Percentiles rank a stretch among this genome's conserved stretches.
These are phyloP conservation scores for Lactuca sativa DNA, from an alignment of 129 eudicot species.

Conservation along the genomic window DNA sequence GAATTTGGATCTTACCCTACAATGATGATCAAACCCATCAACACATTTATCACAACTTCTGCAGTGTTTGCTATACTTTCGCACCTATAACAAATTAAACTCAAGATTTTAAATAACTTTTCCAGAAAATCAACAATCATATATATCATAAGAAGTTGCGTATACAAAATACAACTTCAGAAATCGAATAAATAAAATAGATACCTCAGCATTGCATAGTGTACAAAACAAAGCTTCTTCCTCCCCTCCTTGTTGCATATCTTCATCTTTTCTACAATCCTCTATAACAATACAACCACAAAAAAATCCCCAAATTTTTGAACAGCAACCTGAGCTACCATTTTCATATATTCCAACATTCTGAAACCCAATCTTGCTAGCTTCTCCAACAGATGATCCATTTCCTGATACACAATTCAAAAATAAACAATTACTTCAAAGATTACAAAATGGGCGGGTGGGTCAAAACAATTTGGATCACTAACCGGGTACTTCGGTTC, in stretches of 20 bases:
- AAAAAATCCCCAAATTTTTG: slow-evolving; percentile 57
- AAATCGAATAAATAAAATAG: background rate
- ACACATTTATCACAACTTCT: slow-evolving; percentile 99
- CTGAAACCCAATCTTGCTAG: slow-evolving; percentile 41
- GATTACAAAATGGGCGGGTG: background rate
- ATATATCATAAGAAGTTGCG: background rate
- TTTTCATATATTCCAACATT: slow-evolving; percentile 47
- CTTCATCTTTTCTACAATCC: slow-evolving; percentile 80
- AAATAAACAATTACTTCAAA: background rate
- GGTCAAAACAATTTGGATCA: background rate
- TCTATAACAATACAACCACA: slow-evolving; percentile 78
- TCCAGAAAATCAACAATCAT: background rate
- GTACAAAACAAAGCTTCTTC: slow-evolving; percentile 98
- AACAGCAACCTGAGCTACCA: slow-evolving; percentile 46
- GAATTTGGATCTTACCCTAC: slow-evolving; percentile 58
- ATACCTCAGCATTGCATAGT: slow-evolving; percentile 91
- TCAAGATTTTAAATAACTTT: slow-evolving; percentile 3
- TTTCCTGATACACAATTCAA: slow-evolving; percentile 45
- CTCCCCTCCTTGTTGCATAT: slow-evolving; percentile 50
- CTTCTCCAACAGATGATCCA: slow-evolving; percentile 62
- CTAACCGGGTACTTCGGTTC: slow-evolving; percentile 65
- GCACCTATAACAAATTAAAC: slow-evolving; percentile 55
- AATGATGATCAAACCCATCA: slow-evolving; percentile 97
- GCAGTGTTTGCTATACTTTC: slow-evolving; percentile 96
- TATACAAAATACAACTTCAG: background rate